Evolutionary conservation across 352 stramenopile genomes (phyloP), one percentile per base, ranked within the genome.

Genomic region (Globisporangium takayamanum): DNA sequence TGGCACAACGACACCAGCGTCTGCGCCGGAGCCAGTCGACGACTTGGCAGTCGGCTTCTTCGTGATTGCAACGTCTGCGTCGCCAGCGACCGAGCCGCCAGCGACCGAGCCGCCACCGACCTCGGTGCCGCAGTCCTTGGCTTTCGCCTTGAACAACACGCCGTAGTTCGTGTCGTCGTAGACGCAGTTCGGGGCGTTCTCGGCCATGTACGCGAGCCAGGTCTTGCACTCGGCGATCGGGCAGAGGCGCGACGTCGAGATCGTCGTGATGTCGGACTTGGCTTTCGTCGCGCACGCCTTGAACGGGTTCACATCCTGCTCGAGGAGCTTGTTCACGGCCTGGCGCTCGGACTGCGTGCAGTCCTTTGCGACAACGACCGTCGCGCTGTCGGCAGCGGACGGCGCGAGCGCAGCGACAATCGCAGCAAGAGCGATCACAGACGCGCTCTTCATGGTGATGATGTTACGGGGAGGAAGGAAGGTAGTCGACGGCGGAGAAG

Each of bases 141-240:
- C 66, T 61, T 88, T 90, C 22, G 63, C 51, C 33, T 50, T 52
- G 60, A 78, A 90, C 46, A 62, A 46, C 14, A 50, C 62, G 26
- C 69, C 68, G 63, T 83, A 88, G 69, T 89, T 87, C 55, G 65
- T 76, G 62, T 76, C 76, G 54, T 87, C 78, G 58, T 81, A 89
- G 57, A 84, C 71, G 71, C 73, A 88, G 61, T 82, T 56, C 0
- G 80, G 80, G 18, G 70, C 53, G 26, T 79, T 77, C 41, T 67
- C 44, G 16, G 73, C 71, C 74, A 88, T 77, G 53, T 86, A 80
- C n/a, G 68, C 45, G 37, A 90, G 57, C 76, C 78, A 89, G 18
- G 50, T 53, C 20, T 57, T 60, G 63, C 78, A 90, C 55, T 78
- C 71, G 10, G 70, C 48, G 49, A 86, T 59, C 44, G 76, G 66